Conservation (phyloP, 805 yeast genomes). For the Yamadazyma philogaea region DNA sequence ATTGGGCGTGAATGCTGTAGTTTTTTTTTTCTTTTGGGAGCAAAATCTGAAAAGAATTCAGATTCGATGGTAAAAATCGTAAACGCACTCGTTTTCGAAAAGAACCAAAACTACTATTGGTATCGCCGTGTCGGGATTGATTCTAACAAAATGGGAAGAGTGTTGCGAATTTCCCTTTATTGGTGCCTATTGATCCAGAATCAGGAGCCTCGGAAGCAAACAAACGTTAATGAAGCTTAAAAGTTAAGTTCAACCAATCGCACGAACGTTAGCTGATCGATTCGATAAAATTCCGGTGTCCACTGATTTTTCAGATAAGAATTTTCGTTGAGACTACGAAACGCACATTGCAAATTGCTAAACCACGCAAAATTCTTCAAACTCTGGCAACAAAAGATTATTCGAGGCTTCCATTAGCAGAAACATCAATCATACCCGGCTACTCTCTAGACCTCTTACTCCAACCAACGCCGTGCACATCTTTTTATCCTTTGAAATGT, state of each 20-base stretch:
- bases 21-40: constrained; percentile 5
- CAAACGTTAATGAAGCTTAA: background rate
- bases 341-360: background rate
- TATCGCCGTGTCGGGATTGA: background rate
- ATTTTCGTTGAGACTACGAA: background rate
- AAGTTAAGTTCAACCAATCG: constrained; percentile 1
- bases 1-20: constrained; percentile 5
- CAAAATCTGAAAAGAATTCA: background rate
- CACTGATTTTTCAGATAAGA: constrained; percentile 10
- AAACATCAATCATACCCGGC: too few relatives aligned
- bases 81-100: constrained; percentile 3
- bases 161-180: too few relatives aligned
- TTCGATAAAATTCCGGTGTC: constrained; percentile 7
- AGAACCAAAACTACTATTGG: background rate
- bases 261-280: constrained; percentile 3
- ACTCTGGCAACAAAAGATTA: too few relatives aligned
- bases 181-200: too few relatives aligned
- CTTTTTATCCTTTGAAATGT: too few relatives aligned
- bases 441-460: too few relatives aligned
- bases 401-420: too few relatives aligned
- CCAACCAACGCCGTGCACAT: too few relatives aligned
- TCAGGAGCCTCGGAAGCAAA: background rate
- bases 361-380: too few relatives aligned
- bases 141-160: background rate
- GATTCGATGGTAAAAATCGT: constrained; percentile 7